Evolutionary conservation across 306 rosid genomes (phyloP).

Genomic region (Dalbergia cultrata): DNA sequence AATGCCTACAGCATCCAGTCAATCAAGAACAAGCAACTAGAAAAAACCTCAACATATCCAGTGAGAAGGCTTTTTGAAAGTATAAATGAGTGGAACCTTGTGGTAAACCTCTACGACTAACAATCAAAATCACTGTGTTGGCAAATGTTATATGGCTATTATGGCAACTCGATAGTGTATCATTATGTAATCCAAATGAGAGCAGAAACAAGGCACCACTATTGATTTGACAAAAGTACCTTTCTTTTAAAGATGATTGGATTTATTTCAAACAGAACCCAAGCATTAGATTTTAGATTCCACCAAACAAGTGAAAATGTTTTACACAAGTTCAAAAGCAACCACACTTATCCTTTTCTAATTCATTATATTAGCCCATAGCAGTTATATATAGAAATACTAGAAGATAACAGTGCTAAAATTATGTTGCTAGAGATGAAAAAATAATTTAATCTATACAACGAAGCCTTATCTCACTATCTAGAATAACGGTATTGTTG

Average conservation of each 20-base stretch:
- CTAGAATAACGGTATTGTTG: background rate
- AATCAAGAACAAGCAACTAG: background rate
- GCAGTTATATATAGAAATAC: constrained; percentile 7
- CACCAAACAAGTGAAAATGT: background rate
- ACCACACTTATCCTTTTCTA: constrained; percentile 1
- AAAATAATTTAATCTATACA: background rate
- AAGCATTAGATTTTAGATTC: constrained; percentile 32
- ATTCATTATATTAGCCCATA: constrained; percentile 7
- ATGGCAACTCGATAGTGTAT: constrained; percentile 6
- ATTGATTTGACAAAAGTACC: constrained; percentile 9
- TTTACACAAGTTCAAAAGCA: background rate
- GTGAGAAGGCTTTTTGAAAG: background rate
- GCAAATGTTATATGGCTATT: background rate
- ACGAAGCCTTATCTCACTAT: background rate
- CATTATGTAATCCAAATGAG: constrained; percentile 1
- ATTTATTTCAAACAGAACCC: background rate
- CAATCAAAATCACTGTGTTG: background rate
- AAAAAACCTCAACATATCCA: background rate
- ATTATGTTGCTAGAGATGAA: constrained; percentile 13
- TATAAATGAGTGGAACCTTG: background rate
- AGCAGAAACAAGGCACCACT: constrained; percentile 22
- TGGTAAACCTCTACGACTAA: constrained; percentile 1
- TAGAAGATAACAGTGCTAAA: constrained; percentile 1
- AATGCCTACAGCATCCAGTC: constrained; percentile 38
- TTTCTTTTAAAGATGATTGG: background rate